A percentile compares a stretch with the other conserved stretches of the same genome.
These are phyloP conservation scores for Cladobotryum protrusum DNA, from an alignment of 2,329 filamentous ascomycete species.

Conservation along the genomic window DNA sequence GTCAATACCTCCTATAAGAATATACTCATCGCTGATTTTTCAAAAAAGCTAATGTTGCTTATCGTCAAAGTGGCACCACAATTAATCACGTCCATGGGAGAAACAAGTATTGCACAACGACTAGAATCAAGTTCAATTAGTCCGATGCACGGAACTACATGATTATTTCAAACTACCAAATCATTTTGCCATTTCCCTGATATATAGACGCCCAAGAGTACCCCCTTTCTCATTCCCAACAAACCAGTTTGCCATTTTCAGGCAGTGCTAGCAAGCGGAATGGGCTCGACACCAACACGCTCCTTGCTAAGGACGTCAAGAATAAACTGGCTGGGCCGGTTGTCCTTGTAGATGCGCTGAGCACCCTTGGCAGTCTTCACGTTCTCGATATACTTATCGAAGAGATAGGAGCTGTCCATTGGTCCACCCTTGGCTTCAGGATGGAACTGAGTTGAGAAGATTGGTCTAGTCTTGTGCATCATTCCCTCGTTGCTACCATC, in stretches of 20 bases:
- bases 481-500: constrained; percentile 96
- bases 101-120: too few relatives aligned
- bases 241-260: constrained; percentile 19
- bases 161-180: too few relatives aligned
- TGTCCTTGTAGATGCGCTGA: constrained; percentile 75
- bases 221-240: not conserved
- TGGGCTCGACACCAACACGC: constrained; percentile 79
- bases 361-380: constrained; percentile 84
- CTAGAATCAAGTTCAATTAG: too few relatives aligned
- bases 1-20: too few relatives aligned
- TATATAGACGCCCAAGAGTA: too few relatives aligned
- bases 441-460: constrained; percentile 98
- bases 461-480: constrained; percentile 92
- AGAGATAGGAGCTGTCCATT: constrained; percentile 91
- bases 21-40: too few relatives aligned
- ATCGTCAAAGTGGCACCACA: too few relatives aligned
- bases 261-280: constrained; percentile 46
- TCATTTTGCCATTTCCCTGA: too few relatives aligned
- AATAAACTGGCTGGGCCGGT: constrained; percentile 78
- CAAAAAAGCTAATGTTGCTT: too few relatives aligned
- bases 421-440: constrained; percentile 97
- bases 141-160: too few relatives aligned
- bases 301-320: constrained; percentile 90
- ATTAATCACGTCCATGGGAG: too few relatives aligned
- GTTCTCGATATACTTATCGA: constrained; percentile 91